Base-by-base conservation (phyloP, 257 asterid species). In the Echium plantagineum region DNA sequence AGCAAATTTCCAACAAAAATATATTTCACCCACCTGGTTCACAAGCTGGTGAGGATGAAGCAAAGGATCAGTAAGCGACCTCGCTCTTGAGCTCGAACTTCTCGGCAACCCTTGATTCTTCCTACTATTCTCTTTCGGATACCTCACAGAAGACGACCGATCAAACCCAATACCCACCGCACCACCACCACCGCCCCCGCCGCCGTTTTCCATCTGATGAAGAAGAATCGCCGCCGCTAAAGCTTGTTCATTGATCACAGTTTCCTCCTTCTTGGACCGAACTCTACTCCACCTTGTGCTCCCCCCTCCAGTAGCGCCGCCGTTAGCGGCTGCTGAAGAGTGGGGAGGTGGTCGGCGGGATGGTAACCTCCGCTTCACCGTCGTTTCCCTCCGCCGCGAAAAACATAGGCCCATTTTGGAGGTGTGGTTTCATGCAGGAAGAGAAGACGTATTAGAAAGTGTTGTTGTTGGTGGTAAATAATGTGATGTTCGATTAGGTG, bases 1-100 rank as follows among this genome's bases (percentile, higher is more conserved):
- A 28, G 0, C 32, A 28, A 3, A 26, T 38, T 19, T 52, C 8
- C 22, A 13, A 15, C 1, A 0, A 20, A 65, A 48, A 9, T 19
- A 57, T 24, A n/a, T 1, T 9, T 10, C 49, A 5, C 17, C 10
- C 47, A 85, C 99, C 95, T 77, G 91, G 78, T 80, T 89, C 71
- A 86, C 82, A 61, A 86, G 96, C 76, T 86, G 99, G 69, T 89
- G 95, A 73, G 99, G 96, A 21, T 83, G 96, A 72, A 93, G 85
- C 70, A 86, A 61, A 66, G 97, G 99, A 86, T 93, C 99, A 62
- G 95, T 81, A 9, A 89, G 84, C 55, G 96, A 89, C 63, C 95
- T 82, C 54, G 91, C 86, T 66, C 99, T 80, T 65, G 96, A 71
- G 73, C 99, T 93, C 55, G 97, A 86, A 71, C 90, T 75, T 65